phyloP scores from a whole-genome alignment of 2,329 filamentous ascomycete species.

The Diaporthe longicolla region DNA sequence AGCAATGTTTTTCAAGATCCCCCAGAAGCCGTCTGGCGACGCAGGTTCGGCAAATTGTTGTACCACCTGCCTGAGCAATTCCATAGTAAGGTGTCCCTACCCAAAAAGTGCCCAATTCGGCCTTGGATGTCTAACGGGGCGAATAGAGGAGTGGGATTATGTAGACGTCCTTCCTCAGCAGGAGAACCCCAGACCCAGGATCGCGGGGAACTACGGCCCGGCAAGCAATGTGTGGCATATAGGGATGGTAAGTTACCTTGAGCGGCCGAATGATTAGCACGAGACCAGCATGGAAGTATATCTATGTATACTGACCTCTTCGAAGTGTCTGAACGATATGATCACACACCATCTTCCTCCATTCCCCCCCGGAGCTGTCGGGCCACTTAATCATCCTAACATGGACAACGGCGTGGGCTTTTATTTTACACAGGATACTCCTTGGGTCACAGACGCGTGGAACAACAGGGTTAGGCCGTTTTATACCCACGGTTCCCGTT shows the following conservation, averaged over 20 bases:
- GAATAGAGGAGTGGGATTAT: slow-evolving; percentile 29
- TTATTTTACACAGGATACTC: not conserved
- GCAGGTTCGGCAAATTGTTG: not conserved
- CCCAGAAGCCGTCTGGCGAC: slow-evolving; percentile 4
- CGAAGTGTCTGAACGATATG: slow-evolving; percentile 15
- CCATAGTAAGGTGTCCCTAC: not conserved
- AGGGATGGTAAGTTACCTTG: slow-evolving; percentile 7
- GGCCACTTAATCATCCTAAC: slow-evolving; percentile 11
- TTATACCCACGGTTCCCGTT: slow-evolving; percentile 7
- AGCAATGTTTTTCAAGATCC: not conserved
- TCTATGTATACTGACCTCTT: not conserved
- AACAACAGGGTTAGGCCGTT: not conserved
- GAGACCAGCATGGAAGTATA: no score
- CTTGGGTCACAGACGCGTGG: not conserved
- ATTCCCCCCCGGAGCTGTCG: slow-evolving; percentile 1
- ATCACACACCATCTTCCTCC: slow-evolving; percentile 17
- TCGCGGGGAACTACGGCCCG: slow-evolving; percentile 32
- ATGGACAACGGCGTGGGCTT: not conserved
- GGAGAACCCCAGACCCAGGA: slow-evolving; percentile 17
- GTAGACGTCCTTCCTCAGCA: slow-evolving; percentile 23
- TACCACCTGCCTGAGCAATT: slow-evolving; percentile 19
- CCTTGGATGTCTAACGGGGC: not conserved
- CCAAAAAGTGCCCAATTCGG: not conserved
- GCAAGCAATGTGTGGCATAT: slow-evolving; percentile 32
- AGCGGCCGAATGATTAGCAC: not conserved